phyloP scores from a whole-genome alignment of 371 early-diverging fungal genomes.

The Mucor racemosus region DNA sequence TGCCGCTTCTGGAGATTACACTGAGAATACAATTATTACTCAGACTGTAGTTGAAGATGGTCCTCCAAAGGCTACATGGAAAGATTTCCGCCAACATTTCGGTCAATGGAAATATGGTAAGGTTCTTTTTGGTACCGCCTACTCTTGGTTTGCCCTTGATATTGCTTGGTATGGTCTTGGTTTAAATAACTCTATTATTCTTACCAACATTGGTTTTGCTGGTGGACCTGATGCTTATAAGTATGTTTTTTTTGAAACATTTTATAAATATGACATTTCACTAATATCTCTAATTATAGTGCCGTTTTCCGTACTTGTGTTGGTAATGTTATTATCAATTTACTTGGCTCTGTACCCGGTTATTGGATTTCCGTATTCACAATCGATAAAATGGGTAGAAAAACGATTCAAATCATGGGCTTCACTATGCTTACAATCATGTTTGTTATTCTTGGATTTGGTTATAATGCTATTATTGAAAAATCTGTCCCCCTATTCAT shows the following conservation, averaged over 20 bases:
- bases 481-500: conserved; percentile 65
- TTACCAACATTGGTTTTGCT: conserved; percentile 67
- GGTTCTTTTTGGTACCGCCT: conserved; percentile 62
- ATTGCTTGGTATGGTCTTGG: conserved; percentile 87
- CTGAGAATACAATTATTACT: conserved; percentile 14
- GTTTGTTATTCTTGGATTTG: conserved; percentile 52
- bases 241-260: background rate
- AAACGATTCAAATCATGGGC: conserved; percentile 80
- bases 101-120: conserved; percentile 59
- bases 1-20: conserved; percentile 38
- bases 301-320: conserved; percentile 60
- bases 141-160: conserved; percentile 80
- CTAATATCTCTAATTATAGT: background rate
- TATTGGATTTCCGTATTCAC: conserved; percentile 82
- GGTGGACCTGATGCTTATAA: conserved; percentile 57
- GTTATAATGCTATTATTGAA: conserved; percentile 50
- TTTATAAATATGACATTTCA: background rate
- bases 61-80: conserved; percentile 46
- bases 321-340: conserved; percentile 78
- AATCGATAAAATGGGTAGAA: conserved; percentile 82
- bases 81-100: conserved; percentile 65
- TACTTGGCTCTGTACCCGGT: conserved; percentile 87
- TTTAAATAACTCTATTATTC: conserved; percentile 76
- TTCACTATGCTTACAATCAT: conserved; percentile 52
- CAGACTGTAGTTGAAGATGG: background rate